These are phyloP conservation scores for Salix suchowensis DNA, from an alignment of 345 rosid species.

Conservation along the genomic window DNA sequence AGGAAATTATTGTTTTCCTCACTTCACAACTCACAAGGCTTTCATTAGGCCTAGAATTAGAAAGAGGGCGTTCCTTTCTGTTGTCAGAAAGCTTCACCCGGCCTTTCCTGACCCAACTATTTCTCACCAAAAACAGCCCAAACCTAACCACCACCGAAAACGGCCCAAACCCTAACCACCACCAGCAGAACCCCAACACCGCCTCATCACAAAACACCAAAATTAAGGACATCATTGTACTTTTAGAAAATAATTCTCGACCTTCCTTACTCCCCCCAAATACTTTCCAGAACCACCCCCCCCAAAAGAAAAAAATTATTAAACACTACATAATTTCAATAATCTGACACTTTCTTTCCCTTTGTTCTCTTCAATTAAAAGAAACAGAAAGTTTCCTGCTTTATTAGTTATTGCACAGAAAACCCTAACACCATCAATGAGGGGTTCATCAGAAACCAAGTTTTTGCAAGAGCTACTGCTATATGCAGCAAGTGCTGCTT, in stretches of 20 bases:
- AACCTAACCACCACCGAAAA: neutral
- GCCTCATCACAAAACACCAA: neutral
- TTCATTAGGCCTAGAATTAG: neutral
- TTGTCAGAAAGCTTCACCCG: neutral
- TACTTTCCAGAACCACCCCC: neutral
- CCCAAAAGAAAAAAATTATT: too few relatives aligned
- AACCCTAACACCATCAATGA: conserved; percentile 29
- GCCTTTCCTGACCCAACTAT: neutral
- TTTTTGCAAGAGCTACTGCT: conserved; percentile 70
- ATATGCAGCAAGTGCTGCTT: conserved; percentile 97
- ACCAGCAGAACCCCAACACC: neutral
- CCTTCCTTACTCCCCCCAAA: neutral
- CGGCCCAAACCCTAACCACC: neutral
- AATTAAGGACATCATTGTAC: neutral
- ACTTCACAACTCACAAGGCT: neutral
- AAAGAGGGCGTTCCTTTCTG: neutral
- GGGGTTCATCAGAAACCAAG: conserved; percentile 63
- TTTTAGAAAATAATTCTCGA: neutral
- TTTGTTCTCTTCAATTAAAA: neutral
- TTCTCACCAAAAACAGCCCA: neutral
- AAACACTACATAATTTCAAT: too few relatives aligned
- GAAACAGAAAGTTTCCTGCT: neutral
- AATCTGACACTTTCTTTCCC: neutral
- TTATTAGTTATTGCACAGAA: neutral
- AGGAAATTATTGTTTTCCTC: neutral